Conservation (phyloP, 2,329 filamentous ascomycete species). For the Mollisiaceae sp. region DNA sequence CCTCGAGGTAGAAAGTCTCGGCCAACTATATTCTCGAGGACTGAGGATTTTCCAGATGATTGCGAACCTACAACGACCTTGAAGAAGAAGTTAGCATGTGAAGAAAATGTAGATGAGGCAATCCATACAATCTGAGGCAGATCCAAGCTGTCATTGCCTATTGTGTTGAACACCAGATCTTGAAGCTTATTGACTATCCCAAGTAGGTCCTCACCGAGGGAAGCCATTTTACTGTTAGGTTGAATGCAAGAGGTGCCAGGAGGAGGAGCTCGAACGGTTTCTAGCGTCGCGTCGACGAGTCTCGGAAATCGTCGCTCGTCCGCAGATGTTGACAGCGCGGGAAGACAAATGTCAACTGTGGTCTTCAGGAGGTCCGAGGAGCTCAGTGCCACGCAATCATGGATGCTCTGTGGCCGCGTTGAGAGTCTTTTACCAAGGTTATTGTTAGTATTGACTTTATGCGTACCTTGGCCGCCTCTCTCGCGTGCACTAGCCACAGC, state of each 20-base stretch:
- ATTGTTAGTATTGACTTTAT: constrained; percentile 9
- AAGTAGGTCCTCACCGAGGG: constrained; percentile 94
- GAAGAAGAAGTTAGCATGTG: constrained; percentile 28
- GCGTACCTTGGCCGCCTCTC: constrained; percentile 1
- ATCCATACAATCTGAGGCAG: constrained; percentile 90
- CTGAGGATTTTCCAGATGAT: constrained; percentile 97
- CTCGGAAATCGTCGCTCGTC: constrained; percentile 4
- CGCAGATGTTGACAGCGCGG: constrained; percentile 7
- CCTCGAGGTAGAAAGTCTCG: constrained; percentile 96
- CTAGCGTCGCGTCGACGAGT: constrained; percentile 28
- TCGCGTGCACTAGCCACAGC: constrained; percentile 4
- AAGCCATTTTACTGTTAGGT: constrained; percentile 68
- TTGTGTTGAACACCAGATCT: constrained; percentile 99
- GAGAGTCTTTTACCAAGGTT: constrained; percentile 1
- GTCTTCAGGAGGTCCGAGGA: constrained; percentile 37
- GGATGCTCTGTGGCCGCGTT: constrained; percentile 4
- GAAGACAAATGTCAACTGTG: neutral
- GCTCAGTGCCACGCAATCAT: neutral
- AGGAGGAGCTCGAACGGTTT: constrained; percentile 18
- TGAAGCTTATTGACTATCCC: constrained; percentile 97
- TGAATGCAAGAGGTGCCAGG: constrained; percentile 8
- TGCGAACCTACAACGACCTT: constrained; percentile 98
- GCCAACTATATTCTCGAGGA: constrained; percentile 98
- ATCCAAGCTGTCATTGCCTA: constrained; percentile 97
- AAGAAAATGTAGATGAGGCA: constrained; percentile 26